Evolutionary conservation across 2,329 filamentous ascomycete genomes (phyloP).

Genomic region (Mollisiaceae sp.): DNA sequence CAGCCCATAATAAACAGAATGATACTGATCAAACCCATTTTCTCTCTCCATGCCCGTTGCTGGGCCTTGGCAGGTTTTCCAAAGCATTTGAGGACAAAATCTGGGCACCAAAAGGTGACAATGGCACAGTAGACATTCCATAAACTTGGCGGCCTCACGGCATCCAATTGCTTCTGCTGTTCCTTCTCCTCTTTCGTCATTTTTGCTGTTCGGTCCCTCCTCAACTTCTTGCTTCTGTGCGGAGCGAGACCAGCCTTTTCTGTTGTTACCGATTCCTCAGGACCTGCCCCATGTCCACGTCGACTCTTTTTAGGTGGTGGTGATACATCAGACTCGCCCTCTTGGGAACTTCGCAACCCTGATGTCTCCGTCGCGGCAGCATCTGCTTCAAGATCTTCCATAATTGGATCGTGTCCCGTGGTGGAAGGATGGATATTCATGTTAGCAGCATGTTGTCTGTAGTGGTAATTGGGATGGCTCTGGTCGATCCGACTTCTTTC

Average conservation of each 20-base stretch:
- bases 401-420: constrained; percentile 87
- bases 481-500: constrained; percentile 85
- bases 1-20: constrained; percentile 86
- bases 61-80: constrained; percentile 86
- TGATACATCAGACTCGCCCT: constrained; percentile 38
- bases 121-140: constrained; percentile 97
- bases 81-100: constrained; percentile 82
- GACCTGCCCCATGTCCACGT: constrained; percentile 34
- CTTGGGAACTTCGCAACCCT: constrained; percentile 40
- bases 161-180: constrained; percentile 63
- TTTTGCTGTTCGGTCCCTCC: constrained; percentile 61
- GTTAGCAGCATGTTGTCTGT: constrained; percentile 90
- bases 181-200: constrained; percentile 65
- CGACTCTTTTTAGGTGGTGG: constrained; percentile 34
- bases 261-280: constrained; percentile 28
- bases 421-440: constrained; percentile 91
- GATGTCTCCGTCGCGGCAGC: constrained; percentile 39
- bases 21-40: constrained; percentile 95
- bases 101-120: constrained; percentile 92
- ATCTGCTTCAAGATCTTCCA: constrained; percentile 73
- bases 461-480: constrained; percentile 94
- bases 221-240: constrained; percentile 38
- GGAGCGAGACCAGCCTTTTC: constrained; percentile 39
- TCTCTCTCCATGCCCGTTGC: constrained; percentile 93
- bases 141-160: constrained; percentile 78